Percentiles rank a stretch among this genome's conserved stretches.
Conservation (phyloP, 2,329 filamentous ascomycete species). For the Neopestalotiopsis clavispora region DNA sequence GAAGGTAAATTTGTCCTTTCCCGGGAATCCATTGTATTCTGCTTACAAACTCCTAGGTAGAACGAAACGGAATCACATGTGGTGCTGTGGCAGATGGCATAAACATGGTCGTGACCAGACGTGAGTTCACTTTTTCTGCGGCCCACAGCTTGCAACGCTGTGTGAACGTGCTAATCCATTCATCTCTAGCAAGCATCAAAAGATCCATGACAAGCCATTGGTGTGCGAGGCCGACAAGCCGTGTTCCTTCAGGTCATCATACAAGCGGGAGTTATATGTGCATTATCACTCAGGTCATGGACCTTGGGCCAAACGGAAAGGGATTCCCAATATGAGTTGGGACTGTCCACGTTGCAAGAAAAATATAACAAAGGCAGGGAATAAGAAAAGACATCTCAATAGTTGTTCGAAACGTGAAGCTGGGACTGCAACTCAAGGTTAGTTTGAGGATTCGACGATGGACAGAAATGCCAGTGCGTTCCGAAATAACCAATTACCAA, state of each 20-base stretch:
- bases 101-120: background rate
- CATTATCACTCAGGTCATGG: background rate
- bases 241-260: background rate
- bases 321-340: background rate
- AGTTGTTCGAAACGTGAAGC: background rate
- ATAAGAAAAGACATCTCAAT: background rate
- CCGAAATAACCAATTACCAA: too few relatives aligned
- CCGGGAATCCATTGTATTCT: too few relatives aligned
- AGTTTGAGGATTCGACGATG: too few relatives aligned
- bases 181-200: background rate
- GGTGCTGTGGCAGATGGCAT: conserved; percentile 3
- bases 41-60: background rate
- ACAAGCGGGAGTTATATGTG: background rate
- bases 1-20: too few relatives aligned
- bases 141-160: too few relatives aligned
- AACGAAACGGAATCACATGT: background rate
- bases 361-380: background rate
- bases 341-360: background rate
- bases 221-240: background rate
- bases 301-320: background rate
- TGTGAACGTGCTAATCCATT: too few relatives aligned
- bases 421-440: background rate
- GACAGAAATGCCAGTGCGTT: too few relatives aligned
- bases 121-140: too few relatives aligned
- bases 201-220: conserved; percentile 1